Conservation (phyloP, 2,329 filamentous ascomycete genomes). For the Colletotrichum tropicale region DNA sequence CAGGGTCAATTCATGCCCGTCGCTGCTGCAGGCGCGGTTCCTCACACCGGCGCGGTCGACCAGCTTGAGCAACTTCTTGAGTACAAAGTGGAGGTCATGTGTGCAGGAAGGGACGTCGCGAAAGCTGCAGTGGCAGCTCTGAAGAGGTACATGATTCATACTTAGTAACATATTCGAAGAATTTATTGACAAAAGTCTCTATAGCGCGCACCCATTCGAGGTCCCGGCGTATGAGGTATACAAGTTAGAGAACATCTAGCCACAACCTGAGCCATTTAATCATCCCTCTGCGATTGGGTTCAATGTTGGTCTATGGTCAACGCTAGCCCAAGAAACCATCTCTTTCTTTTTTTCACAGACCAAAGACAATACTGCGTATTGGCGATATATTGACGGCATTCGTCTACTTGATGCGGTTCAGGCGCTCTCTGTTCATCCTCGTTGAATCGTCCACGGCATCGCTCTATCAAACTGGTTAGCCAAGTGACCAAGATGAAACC, state of each 20-base stretch:
- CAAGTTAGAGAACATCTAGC: no score
- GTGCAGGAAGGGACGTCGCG: conserved; percentile 44
- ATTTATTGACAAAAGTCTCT: no score
- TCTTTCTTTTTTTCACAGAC: no score
- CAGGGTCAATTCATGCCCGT: conserved; percentile 50
- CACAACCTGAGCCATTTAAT: no score
- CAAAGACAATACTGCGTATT: no score
- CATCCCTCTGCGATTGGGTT: no score
- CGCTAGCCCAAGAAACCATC: no score
- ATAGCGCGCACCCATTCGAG: conserved; percentile 31
- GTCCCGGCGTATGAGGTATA: not conserved
- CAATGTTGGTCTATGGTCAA: no score
- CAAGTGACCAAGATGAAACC: no score
- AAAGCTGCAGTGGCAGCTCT: conserved; percentile 49
- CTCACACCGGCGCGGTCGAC: conserved; percentile 48
- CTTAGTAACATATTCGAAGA: no score
- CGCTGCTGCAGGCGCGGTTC: conserved; percentile 43
- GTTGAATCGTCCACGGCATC: conserved; percentile 84
- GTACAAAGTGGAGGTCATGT: conserved; percentile 51
- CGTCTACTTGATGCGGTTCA: conserved; percentile 68
- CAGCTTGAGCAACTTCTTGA: conserved; percentile 51
- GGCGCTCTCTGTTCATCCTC: conserved; percentile 74
- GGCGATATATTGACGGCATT: no score
- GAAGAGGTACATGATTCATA: no score
- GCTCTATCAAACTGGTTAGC: conserved; percentile 59